Percentiles rank a stretch among this genome's conserved stretches.
These are phyloP conservation scores for Solanum hybrid DNA, from an alignment of 305 asterid genomes.

Conservation along the genomic window DNA sequence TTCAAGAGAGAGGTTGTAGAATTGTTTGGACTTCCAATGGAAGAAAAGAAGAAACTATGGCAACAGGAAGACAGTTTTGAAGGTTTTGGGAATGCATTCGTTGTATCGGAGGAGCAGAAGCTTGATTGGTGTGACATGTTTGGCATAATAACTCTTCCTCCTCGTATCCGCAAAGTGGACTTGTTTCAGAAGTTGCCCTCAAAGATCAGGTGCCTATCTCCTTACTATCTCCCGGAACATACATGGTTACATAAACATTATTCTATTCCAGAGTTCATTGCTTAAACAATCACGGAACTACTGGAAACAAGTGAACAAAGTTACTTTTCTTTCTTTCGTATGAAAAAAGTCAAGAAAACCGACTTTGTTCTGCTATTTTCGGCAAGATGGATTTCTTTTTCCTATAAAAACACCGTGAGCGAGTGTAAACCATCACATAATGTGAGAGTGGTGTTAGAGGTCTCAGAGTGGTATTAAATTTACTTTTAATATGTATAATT, in stretches of 20 bases:
- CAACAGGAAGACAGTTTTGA: conserved; percentile 35
- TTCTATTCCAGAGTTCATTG: neutral
- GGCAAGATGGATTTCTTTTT: too few relatives aligned
- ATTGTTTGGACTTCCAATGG: conserved; percentile 33
- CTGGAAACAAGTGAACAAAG: neutral
- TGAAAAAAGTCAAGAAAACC: neutral
- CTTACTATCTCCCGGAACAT: neutral
- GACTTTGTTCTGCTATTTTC: neutral
- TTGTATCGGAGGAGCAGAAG: conserved; percentile 41
- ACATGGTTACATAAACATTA: neutral
- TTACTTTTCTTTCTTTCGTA: neutral
- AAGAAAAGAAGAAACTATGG: conserved; percentile 33
- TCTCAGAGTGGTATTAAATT: too few relatives aligned
- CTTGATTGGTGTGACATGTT: conserved; percentile 65
- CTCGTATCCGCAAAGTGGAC: conserved; percentile 15
- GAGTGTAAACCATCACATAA: too few relatives aligned
- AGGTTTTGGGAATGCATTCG: conserved; percentile 52
- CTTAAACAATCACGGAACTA: neutral
- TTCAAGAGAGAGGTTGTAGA: conserved; percentile 20
- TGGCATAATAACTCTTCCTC: conserved; percentile 36
- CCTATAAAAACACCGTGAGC: too few relatives aligned
- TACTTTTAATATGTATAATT: too few relatives aligned
- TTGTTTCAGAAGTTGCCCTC: conserved; percentile 31
- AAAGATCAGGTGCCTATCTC: conserved; percentile 26
- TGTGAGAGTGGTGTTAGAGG: too few relatives aligned